Conservation (phyloP, 495 filamentous ascomycete genomes). For the Geoglossum glabrum region DNA sequence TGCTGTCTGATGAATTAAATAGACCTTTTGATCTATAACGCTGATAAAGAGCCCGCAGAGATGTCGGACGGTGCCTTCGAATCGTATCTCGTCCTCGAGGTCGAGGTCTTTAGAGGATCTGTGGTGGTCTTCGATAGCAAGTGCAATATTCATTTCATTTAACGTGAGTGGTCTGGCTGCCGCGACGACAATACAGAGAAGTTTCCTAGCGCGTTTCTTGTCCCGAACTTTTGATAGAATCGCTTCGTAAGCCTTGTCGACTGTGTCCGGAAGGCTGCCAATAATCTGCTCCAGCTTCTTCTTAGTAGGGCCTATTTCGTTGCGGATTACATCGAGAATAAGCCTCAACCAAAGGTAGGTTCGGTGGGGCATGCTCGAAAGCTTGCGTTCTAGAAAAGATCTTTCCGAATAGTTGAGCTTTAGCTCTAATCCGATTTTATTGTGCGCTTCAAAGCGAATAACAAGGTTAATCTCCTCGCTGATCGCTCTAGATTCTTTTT, state of each 20-base stretch:
- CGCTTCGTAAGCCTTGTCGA: conserved; percentile 23
- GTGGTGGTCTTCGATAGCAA: conserved; percentile 13
- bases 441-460: conserved; percentile 16
- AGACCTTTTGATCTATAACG: conserved; percentile 18
- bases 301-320: conserved; percentile 9
- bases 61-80: conserved; percentile 14
- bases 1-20: conserved; percentile 26
- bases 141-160: conserved; percentile 20
- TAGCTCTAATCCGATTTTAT: conserved; percentile 9
- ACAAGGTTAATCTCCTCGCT: conserved; percentile 24
- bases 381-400: conserved; percentile 10
- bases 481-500: conserved; percentile 21
- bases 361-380: conserved; percentile 15
- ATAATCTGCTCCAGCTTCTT: conserved; percentile 11
- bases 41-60: conserved; percentile 23
- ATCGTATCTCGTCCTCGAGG: conserved; percentile 10
- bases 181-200: conserved; percentile 22
- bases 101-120: conserved; percentile 12
- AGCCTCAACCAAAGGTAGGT: conserved; percentile 23
- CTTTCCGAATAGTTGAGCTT: conserved; percentile 6
- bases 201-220: conserved; percentile 11
- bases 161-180: conserved; percentile 22
- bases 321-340: conserved; percentile 14
- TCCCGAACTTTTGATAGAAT: conserved; percentile 19
- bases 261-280: conserved; percentile 15